A percentile compares a stretch with the other conserved stretches of the same genome.
phyloP scores from a whole-genome alignment of 257 asterid species.

The Pogostemon cablin region DNA sequence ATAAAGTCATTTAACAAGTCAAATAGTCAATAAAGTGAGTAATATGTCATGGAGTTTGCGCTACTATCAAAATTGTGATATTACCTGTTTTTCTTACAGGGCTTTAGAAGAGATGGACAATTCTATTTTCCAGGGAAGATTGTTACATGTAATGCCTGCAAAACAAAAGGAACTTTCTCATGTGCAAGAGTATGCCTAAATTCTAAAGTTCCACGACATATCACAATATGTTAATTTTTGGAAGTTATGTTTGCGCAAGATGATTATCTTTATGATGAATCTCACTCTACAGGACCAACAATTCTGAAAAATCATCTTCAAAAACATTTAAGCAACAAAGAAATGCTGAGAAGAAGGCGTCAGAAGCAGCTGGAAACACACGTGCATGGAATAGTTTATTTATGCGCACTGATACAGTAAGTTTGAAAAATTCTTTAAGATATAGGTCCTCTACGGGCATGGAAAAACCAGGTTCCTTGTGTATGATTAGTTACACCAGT shows the following conservation, averaged over 20 bases:
- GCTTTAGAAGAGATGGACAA: slow-evolving; percentile 80
- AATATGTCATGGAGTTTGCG: background rate
- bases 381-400: slow-evolving; percentile 84
- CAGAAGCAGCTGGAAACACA: slow-evolving; percentile 90
- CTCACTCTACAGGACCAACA: slow-evolving; percentile 46
- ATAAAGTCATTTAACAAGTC: too few relatives aligned
- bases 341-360: slow-evolving; percentile 69
- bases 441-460: slow-evolving; percentile 7
- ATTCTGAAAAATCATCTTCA: slow-evolving; percentile 45
- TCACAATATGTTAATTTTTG: background rate
- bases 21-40: too few relatives aligned
- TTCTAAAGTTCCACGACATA: slow-evolving; percentile 9
- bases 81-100: slow-evolving; percentile 44
- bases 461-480: too few relatives aligned
- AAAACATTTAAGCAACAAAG: slow-evolving; percentile 73
- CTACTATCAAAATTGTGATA: slow-evolving; percentile 9
- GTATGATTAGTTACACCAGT: background rate
- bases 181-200: slow-evolving; percentile 53
- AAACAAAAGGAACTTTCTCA: slow-evolving; percentile 53
- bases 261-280: slow-evolving; percentile 19
- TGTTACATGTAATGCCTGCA: slow-evolving; percentile 92
- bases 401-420: slow-evolving; percentile 93
- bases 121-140: slow-evolving; percentile 89
- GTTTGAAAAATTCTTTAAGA: slow-evolving; percentile 34
- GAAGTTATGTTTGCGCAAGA: slow-evolving; percentile 16